Conservation (phyloP, 495 filamentous ascomycete species). For the Trichoderma orchidacearum region DNA sequence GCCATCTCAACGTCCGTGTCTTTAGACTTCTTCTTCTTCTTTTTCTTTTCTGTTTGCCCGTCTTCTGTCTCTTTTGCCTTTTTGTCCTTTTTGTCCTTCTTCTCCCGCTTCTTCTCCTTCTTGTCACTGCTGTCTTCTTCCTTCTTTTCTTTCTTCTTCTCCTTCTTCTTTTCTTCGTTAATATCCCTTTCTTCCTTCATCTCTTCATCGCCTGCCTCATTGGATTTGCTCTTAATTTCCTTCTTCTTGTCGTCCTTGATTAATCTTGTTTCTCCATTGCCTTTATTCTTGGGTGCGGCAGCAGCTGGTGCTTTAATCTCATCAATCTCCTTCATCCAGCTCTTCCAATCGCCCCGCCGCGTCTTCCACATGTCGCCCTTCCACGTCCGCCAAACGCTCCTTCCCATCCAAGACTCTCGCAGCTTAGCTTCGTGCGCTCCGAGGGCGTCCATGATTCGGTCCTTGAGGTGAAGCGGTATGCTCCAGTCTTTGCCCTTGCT, state of each 20-base stretch:
- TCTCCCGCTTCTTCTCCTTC: slow-evolving; percentile 3
- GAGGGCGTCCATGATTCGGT: slow-evolving; percentile 32
- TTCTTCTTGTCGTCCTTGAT: background rate
- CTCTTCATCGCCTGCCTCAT: background rate
- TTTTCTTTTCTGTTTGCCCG: background rate
- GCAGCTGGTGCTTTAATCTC: background rate
- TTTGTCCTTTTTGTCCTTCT: slow-evolving; percentile 3
- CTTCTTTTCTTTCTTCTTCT: slow-evolving; percentile 11
- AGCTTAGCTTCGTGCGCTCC: slow-evolving; percentile 44
- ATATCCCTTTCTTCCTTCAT: background rate
- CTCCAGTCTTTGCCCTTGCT: slow-evolving; percentile 25
- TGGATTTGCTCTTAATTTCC: background rate
- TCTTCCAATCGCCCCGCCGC: slow-evolving; percentile 54
- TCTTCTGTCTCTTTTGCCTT: background rate
- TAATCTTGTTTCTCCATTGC: background rate
- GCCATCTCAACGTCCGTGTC: background rate
- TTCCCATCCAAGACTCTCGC: slow-evolving; percentile 59
- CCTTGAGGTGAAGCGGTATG: slow-evolving; percentile 40
- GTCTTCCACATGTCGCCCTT: slow-evolving; percentile 65
- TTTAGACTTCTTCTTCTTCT: background rate
- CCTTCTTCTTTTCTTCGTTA: background rate
- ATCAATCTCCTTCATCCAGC: slow-evolving; percentile 45
- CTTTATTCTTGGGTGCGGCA: background rate
- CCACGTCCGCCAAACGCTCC: slow-evolving; percentile 87
- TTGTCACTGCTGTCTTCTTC: slow-evolving; percentile 10